These are phyloP conservation scores for Nitzschia putrida DNA, from an alignment of 108 stramenopile species.

Conservation along the genomic window DNA sequence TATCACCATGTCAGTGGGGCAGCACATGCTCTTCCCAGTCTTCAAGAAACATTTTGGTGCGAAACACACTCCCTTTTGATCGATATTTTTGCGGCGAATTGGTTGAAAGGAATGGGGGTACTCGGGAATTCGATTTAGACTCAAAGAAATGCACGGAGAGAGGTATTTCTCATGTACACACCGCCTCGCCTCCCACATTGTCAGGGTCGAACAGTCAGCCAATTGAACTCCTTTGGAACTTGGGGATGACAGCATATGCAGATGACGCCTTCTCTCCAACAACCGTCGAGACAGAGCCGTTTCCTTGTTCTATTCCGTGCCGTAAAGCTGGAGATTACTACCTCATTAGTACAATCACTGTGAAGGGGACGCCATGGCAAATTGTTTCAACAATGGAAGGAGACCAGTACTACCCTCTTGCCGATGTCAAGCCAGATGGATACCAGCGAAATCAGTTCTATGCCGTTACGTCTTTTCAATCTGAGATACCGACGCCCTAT, in stretches of 20 bases:
- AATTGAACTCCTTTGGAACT: constrained; percentile 26
- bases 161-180: constrained; percentile 16
- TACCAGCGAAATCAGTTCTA: constrained; percentile 48
- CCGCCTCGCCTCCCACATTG: constrained; percentile 1
- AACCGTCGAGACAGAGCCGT: neutral
- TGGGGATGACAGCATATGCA: neutral
- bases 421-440: constrained; percentile 16
- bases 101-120: constrained; percentile 22
- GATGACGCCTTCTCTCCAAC: neutral
- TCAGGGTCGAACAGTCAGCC: constrained; percentile 23
- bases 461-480: constrained; percentile 70
- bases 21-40: neutral
- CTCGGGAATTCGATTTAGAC: constrained; percentile 1
- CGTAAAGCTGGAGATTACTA: constrained; percentile 4
- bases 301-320: constrained; percentile 48
- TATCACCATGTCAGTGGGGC: neutral
- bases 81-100: constrained; percentile 35
- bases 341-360: constrained; percentile 17
- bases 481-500: constrained; percentile 66
- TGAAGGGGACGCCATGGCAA: constrained; percentile 47
- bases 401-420: constrained; percentile 34
- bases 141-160: neutral
- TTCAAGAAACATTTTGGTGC: neutral
- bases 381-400: constrained; percentile 34
- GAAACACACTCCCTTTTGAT: constrained; percentile 7